These are phyloP conservation scores for Tritrichomonas foetus DNA, from an alignment of 208 protist genomes.

Conservation along the genomic window DNA sequence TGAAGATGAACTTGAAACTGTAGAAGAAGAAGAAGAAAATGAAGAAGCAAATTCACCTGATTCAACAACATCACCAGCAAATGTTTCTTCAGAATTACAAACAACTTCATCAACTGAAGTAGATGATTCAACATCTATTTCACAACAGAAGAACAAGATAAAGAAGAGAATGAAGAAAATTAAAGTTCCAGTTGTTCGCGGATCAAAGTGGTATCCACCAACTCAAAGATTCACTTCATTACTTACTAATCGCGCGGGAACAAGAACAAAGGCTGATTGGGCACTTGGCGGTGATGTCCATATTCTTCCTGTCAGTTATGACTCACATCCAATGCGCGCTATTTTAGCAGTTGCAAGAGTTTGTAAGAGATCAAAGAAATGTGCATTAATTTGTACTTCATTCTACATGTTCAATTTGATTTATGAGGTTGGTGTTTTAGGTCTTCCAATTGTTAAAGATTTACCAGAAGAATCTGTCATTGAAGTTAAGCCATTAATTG, in stretches of 20 bases:
- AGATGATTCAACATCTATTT: no score
- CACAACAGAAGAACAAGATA: no score
- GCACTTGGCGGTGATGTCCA: background rate
- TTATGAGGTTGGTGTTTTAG: background rate
- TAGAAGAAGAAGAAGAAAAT: no score
- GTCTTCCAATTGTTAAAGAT: slow-evolving; percentile 1
- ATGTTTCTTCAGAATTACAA: no score
- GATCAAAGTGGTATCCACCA: background rate
- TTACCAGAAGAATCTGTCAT: background rate
- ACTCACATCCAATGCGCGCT: background rate
- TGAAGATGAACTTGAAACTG: no score
- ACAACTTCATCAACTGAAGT: no score
- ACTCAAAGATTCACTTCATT: background rate
- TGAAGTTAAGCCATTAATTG: background rate
- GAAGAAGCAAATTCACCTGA: no score
- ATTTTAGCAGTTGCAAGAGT: background rate
- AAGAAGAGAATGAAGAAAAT: no score
- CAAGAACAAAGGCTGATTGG: background rate
- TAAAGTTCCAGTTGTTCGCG: no score
- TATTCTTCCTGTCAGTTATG: background rate
- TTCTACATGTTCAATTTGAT: background rate
- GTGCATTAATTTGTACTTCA: background rate
- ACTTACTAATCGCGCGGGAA: background rate
- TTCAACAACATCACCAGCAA: no score
- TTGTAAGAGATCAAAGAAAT: background rate